Evolutionary conservation across 805 yeast genomes (phyloP), one percentile per base, ranked within the genome.

Genomic region (Yarrowia osloensis): DNA sequence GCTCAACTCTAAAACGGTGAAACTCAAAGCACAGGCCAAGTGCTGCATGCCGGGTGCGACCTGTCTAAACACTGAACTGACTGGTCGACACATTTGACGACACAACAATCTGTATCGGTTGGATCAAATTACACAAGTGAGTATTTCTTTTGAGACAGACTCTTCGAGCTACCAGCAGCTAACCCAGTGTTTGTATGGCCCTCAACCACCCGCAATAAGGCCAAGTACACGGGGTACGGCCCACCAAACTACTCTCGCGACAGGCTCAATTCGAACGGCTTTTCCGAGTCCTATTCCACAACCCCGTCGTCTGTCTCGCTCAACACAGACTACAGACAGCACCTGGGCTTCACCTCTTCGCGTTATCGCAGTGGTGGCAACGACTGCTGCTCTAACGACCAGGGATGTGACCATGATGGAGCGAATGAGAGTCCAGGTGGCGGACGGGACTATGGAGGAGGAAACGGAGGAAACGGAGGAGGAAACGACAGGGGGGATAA

Each of bases 181-280:
- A 57, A 57, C 63, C 17, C 63, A 57, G 63, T 57, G 63, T 57
- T 57, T 57, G 63, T 57, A 15, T 57, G 63, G 63, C 49, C 63
- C 31, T 57, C 63, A 15, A 39, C 63, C 35, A 57, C 63, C 28
- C 63, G 63, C 33, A 57, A 40, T 37, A 57, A 57, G 63, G 47
- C 63, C n/a, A 57, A 57, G 37, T 57, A 57, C 49, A 40, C 47
- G 31, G 61, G 61, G 19, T 54, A 54, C 26, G 61, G 61, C 61
- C 61, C 61, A 15, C 61, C 61, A 22, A 54, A 54, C 61, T 54
- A 54, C 61, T 54, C 61, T 15, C 44, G 61, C 15, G 61, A 54
- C 29, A 17, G 61, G 15, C 61, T 54, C 44, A 54, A 54, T 26
- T 54, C 61, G n/a, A 54, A 54, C 44, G 44, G 44, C 31, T 54